Conservation (phyloP, 1,284 basidiomycete genomes). For the Austroboletus niveus region DNA sequence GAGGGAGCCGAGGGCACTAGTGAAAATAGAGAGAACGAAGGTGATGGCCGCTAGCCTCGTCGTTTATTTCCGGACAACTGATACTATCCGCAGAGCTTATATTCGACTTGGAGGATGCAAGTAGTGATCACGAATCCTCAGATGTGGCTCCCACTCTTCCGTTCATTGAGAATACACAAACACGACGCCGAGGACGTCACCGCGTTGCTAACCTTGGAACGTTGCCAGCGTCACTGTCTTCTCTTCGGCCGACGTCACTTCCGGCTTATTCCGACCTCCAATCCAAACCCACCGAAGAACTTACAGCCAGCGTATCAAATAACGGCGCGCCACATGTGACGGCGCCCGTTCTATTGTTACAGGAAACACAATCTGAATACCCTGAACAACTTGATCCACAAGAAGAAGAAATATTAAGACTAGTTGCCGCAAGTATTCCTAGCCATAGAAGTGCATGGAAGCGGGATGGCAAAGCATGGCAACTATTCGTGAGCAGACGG, state of each 20-base stretch:
- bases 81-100: constrained; percentile 50
- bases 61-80: constrained; percentile 6
- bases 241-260: constrained; percentile 64
- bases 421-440: constrained; percentile 65
- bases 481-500: constrained; percentile 52
- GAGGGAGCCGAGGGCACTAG: constrained; percentile 37
- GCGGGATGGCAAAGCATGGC: constrained; percentile 61
- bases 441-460: constrained; percentile 72
- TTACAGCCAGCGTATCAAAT: constrained; percentile 2
- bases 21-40: constrained; percentile 35
- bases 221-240: constrained; percentile 54
- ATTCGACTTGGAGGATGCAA: constrained; percentile 62
- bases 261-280: constrained; percentile 57
- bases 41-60: constrained; percentile 25
- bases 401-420: constrained; percentile 54
- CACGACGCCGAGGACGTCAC: constrained; percentile 34
- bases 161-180: constrained; percentile 43
- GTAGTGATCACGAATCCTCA: constrained; percentile 31
- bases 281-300: constrained; percentile 22
- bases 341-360: background rate
- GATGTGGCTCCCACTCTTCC: constrained; percentile 38
- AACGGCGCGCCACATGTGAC: background rate
- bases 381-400: constrained; percentile 38
- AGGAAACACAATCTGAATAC: constrained; percentile 16
- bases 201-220: constrained; percentile 35